Conservation (phyloP, 176 grass and related monocot genomes). For the Oryza glumipatula region DNA sequence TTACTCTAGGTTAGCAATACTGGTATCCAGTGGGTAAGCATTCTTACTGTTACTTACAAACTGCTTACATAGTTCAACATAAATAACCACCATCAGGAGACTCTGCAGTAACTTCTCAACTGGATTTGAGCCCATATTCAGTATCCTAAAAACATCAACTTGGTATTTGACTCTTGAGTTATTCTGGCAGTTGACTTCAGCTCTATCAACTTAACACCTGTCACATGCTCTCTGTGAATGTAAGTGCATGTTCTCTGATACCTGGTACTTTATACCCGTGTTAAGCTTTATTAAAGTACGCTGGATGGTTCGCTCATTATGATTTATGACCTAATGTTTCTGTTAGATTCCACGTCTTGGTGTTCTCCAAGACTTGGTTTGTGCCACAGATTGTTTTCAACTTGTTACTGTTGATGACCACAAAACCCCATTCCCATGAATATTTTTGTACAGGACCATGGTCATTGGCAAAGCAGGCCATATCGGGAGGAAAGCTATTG, state of each 20-base stretch:
- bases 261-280: constrained; percentile 27
- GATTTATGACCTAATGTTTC: not conserved
- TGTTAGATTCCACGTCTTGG: not conserved
- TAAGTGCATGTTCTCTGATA: not conserved
- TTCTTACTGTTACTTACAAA: not conserved
- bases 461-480: not conserved
- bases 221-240: constrained; percentile 48
- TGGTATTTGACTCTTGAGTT: constrained; percentile 25
- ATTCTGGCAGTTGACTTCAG: constrained; percentile 21
- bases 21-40: not conserved
- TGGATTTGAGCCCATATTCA: constrained; percentile 1
- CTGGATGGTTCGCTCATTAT: not conserved
- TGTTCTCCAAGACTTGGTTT: constrained; percentile 3
- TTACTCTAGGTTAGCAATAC: not conserved
- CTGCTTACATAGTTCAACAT: not conserved
- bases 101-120: not conserved
- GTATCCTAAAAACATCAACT: not conserved
- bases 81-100: not conserved
- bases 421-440: constrained; percentile 28
- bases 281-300: constrained; percentile 26
- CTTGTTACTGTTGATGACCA: constrained; percentile 31
- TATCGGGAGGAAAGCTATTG: constrained; percentile 9
- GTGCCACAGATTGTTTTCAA: not conserved
- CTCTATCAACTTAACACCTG: not conserved
- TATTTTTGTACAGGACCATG: constrained; percentile 13